Evolutionary conservation across 371 early-diverging fungal genomes (phyloP).

Genomic region (Chytridium lagenaria): DNA sequence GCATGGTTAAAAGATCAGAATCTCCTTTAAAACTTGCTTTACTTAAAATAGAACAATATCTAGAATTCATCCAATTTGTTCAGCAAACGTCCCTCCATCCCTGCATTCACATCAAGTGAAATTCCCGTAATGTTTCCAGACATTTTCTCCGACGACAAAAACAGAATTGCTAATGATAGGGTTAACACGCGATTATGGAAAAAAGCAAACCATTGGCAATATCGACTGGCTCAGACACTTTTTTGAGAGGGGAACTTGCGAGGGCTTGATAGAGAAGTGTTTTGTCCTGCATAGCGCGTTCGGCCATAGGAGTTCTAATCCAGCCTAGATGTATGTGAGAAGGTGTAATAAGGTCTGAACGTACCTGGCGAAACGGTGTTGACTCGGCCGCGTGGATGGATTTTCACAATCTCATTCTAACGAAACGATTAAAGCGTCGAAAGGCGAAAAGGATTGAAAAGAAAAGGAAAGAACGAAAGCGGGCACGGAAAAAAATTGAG

Average conservation of each 20-base stretch:
- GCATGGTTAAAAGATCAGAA: neutral
- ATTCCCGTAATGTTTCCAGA: conserved; percentile 63
- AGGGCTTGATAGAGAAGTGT: conserved; percentile 56
- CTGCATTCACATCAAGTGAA: conserved; percentile 58
- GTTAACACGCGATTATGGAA: neutral
- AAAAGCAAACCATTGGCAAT: conserved; percentile 37
- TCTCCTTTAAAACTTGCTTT: neutral
- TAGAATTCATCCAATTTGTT: conserved; percentile 42
- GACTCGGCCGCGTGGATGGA: conserved; percentile 56
- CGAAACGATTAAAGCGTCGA: neutral
- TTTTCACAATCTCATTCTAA: conserved; percentile 56
- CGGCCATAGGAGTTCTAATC: conserved; percentile 66
- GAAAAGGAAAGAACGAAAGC: neutral
- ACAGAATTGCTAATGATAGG: conserved; percentile 44
- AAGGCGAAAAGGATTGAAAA: neutral
- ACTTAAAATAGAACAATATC: too few species aligned
- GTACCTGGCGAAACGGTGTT: conserved; percentile 52
- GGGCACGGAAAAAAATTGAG: neutral
- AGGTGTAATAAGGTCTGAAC: neutral
- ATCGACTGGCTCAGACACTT: conserved; percentile 59
- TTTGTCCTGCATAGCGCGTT: conserved; percentile 48
- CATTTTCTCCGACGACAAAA: conserved; percentile 47
- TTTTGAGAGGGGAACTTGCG: conserved; percentile 56
- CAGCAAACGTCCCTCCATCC: conserved; percentile 60
- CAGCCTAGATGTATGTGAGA: conserved; percentile 42